A percentile compares a stretch with the other conserved stretches of the same genome.
Conservation (phyloP, 2,329 filamentous ascomycete genomes). For the Ophiostoma sp. region DNA sequence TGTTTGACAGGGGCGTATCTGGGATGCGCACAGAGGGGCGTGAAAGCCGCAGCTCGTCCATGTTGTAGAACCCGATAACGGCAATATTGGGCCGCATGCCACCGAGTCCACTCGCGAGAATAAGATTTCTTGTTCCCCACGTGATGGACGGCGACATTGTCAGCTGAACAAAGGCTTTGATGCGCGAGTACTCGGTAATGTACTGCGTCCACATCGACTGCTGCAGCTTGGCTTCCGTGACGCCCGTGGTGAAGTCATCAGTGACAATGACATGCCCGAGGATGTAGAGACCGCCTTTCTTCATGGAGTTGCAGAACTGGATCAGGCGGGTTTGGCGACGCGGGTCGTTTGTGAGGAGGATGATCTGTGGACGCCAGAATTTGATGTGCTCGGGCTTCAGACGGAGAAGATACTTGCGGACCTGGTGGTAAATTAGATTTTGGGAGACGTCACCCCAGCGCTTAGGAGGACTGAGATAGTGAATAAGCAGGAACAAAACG, state of each 20-base stretch:
- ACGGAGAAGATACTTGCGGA: constrained; percentile 80
- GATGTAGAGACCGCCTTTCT: constrained; percentile 81
- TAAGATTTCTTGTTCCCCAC: constrained; percentile 79
- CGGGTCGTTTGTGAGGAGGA: constrained; percentile 77
- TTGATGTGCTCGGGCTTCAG: constrained; percentile 85
- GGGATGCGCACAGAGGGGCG: constrained; percentile 53
- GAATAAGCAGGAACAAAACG: constrained; percentile 75
- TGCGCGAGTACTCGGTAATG: constrained; percentile 72
- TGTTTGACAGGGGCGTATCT: constrained; percentile 37
- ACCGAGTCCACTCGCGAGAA: constrained; percentile 73
- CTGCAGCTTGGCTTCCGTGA: constrained; percentile 74
- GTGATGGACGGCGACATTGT: constrained; percentile 75
- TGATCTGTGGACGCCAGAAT: constrained; percentile 85
- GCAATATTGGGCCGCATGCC: constrained; percentile 89
- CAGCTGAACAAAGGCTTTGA: constrained; percentile 86
- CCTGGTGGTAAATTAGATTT: constrained; percentile 79
- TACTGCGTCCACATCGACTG: constrained; percentile 81
- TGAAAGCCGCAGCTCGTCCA: constrained; percentile 66
- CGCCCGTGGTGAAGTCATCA: constrained; percentile 70
- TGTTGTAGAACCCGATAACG: constrained; percentile 72
- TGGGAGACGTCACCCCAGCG: constrained; percentile 88
- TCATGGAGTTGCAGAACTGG: constrained; percentile 85
- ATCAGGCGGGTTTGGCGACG: constrained; percentile 77
- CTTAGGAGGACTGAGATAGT: constrained; percentile 80
- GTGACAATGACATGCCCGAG: constrained; percentile 85